phyloP scores from a whole-genome alignment of 768 basidiomycete genomes.

The Termitomyces sp. region DNA sequence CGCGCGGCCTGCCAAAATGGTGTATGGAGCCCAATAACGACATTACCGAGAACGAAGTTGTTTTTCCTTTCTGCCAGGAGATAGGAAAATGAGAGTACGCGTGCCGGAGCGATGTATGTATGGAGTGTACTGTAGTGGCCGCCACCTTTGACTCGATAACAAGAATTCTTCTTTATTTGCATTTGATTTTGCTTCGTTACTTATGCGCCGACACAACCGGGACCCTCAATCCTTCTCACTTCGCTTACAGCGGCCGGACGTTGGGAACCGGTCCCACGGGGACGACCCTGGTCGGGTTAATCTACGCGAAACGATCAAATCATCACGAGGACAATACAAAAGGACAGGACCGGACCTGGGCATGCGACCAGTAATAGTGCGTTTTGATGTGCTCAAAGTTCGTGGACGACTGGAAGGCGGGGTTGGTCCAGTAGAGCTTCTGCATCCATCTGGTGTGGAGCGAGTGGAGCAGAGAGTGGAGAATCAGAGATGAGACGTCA shows the following conservation, averaged over 20 bases:
- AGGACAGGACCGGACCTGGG: slow-evolving; percentile 23
- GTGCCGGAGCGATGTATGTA: no score
- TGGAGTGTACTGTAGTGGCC: no score
- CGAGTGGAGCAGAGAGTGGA: neutral
- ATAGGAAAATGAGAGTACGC: no score
- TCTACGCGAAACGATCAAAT: slow-evolving; percentile 29
- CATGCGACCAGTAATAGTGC: slow-evolving; percentile 65
- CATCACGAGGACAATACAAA: neutral
- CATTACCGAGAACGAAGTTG: no score
- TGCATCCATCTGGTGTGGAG: slow-evolving; percentile 60
- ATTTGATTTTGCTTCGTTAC: no score
- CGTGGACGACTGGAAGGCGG: slow-evolving; percentile 84
- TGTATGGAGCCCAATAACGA: no score
- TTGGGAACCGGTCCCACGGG: slow-evolving; percentile 68
- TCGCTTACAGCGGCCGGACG: slow-evolving; percentile 51
- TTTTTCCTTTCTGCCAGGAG: no score
- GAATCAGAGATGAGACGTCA: neutral
- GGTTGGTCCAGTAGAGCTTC: slow-evolving; percentile 86
- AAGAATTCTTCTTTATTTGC: no score
- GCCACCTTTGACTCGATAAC: no score
- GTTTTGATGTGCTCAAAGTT: slow-evolving; percentile 88
- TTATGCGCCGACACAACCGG: no score
- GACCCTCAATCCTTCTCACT: no score
- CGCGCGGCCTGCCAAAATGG: no score
- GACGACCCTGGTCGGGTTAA: slow-evolving; percentile 77